Percentiles rank a stretch among this genome's conserved stretches.
Conservation (phyloP, 257 asterid species). For the Pogostemon cablin region DNA sequence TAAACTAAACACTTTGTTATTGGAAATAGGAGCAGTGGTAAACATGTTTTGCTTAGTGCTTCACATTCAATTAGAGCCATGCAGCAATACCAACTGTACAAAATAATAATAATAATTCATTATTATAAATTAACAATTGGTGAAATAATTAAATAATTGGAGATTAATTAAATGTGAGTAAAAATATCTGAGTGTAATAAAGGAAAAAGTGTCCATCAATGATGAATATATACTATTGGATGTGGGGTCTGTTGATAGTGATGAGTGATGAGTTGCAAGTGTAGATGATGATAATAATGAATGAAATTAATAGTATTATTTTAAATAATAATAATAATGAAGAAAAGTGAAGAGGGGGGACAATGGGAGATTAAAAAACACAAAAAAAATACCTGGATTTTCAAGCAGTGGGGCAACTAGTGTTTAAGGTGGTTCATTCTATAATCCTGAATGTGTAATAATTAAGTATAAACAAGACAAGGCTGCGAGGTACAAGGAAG, state of each 20-base stretch:
- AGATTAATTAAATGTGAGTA: neutral
- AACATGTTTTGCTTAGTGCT: constrained; percentile 52
- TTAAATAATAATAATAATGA: neutral
- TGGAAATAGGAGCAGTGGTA: constrained; percentile 35
- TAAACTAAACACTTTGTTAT: constrained; percentile 29
- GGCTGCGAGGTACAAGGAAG: constrained; percentile 38
- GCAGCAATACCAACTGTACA: neutral
- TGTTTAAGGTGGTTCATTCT: constrained; percentile 37
- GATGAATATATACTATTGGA: neutral
- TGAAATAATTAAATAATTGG: neutral
- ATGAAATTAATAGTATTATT: neutral
- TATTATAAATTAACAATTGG: no score
- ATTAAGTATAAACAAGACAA: constrained; percentile 29
- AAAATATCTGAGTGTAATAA: constrained; percentile 26
- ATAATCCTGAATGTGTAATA: constrained; percentile 23
- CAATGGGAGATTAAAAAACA: constrained; percentile 43
- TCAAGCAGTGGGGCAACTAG: constrained; percentile 42
- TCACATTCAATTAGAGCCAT: neutral
- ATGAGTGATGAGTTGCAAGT: constrained; percentile 24
- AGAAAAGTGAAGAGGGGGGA: constrained; percentile 34
- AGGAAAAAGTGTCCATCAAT: neutral
- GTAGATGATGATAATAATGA: neutral
- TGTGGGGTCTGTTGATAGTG: constrained; percentile 26
- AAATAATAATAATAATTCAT: no score
- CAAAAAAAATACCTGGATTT: constrained; percentile 27